These are phyloP conservation scores for Colletotrichum simmondsii DNA, from an alignment of 2,329 filamentous ascomycete species.

Conservation along the genomic window DNA sequence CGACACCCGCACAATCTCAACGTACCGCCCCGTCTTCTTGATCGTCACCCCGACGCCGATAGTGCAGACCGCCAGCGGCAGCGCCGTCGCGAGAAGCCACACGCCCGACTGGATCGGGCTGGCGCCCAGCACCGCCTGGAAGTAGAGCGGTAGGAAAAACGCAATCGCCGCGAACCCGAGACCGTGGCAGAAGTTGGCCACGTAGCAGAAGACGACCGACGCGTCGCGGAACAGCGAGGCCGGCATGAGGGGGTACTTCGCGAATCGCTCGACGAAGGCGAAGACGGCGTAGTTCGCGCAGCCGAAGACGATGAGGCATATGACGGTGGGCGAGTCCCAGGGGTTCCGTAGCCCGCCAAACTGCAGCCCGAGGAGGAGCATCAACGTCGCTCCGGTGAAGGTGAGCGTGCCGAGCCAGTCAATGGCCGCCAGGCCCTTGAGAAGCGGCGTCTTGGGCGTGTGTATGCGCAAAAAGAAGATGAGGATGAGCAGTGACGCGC, in stretches of 20 bases:
- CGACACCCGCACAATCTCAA: conserved; percentile 68
- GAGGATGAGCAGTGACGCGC: conserved; percentile 58
- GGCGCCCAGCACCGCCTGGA: conserved; percentile 78
- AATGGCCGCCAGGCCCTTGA: conserved; percentile 70
- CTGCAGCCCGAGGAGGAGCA: conserved; percentile 88
- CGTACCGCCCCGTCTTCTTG: conserved; percentile 75
- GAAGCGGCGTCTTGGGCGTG: conserved; percentile 69
- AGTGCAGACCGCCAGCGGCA: conserved; percentile 74
- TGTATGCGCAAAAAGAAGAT: conserved; percentile 75
- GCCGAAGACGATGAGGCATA: conserved; percentile 84
- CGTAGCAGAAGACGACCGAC: conserved; percentile 74
- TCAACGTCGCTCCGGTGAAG: conserved; percentile 82
- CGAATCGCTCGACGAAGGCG: conserved; percentile 77
- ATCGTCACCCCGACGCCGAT: conserved; percentile 66
- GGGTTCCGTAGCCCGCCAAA: conserved; percentile 82
- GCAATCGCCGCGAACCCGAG: conserved; percentile 80
- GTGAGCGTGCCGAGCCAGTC: conserved; percentile 67
- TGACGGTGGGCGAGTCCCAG: conserved; percentile 79
- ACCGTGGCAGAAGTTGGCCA: conserved; percentile 77
- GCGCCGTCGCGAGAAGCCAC: conserved; percentile 76
- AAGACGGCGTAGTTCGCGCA: conserved; percentile 72
- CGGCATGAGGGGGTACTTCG: conserved; percentile 83
- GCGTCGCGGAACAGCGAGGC: conserved; percentile 73
- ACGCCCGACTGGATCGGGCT: conserved; percentile 78
- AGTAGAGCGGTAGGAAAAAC: conserved; percentile 89